These are phyloP conservation scores for Entomophthora muscae DNA, from an alignment of 371 early-diverging fungal species.

Conservation along the genomic window DNA sequence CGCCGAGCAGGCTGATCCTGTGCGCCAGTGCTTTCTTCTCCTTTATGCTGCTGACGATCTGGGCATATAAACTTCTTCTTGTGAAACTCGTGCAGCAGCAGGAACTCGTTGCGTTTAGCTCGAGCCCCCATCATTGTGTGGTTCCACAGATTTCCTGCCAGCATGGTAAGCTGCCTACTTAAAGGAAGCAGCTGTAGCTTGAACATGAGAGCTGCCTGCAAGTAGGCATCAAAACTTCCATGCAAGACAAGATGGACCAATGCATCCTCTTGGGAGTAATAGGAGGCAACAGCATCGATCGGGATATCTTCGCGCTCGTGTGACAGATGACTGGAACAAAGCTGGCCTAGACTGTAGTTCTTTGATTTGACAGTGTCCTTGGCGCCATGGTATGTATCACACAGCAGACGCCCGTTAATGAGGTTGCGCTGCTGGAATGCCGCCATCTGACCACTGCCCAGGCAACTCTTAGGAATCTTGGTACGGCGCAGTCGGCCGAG, in stretches of 20 bases:
- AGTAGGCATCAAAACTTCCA: constrained; percentile 62
- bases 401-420: constrained; percentile 79
- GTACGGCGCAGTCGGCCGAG: constrained; percentile 69
- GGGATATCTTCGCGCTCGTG: constrained; percentile 77
- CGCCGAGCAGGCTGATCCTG: constrained; percentile 31
- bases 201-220: constrained; percentile 69
- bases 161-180: constrained; percentile 79
- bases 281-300: constrained; percentile 48
- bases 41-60: constrained; percentile 30
- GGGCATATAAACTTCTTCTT: constrained; percentile 79
- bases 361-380: constrained; percentile 77
- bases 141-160: constrained; percentile 92
- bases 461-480: constrained; percentile 59
- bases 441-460: constrained; percentile 65
- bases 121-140: constrained; percentile 84
- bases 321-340: constrained; percentile 58
- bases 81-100: constrained; percentile 95
- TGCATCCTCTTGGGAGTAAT: constrained; percentile 36
- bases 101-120: constrained; percentile 96
- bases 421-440: constrained; percentile 51
- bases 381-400: constrained; percentile 85
- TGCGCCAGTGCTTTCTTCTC: constrained; percentile 16
- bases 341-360: constrained; percentile 61
- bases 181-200: constrained; percentile 80
- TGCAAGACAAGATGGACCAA: constrained; percentile 58